Base-by-base conservation (phyloP, 129 eudicot species). In the Flaveria sonorensis region DNA sequence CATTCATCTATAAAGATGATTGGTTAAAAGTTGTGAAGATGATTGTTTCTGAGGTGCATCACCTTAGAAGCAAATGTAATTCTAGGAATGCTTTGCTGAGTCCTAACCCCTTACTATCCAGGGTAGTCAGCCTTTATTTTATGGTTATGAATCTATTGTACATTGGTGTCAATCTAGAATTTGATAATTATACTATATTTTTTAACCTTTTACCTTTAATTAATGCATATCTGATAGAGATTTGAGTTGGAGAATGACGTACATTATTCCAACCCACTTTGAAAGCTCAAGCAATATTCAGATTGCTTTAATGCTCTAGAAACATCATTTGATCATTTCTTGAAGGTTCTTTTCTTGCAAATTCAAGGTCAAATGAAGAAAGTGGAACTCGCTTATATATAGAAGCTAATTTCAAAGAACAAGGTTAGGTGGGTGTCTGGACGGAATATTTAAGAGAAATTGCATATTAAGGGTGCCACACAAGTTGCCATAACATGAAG, bases 61-160 rank as follows among this genome's bases (percentile, higher is more conserved):
- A 28, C 5, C 32, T 28, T 4, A 2, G 32, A 28, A 28, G 32
- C 32, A 28, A 28, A 28, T 3, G 32, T 19, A 81, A 94, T 79
- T 93, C 97, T 4, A 97, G 98, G 0, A 96, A 94, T 59, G 98
- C 97, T 72, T 86, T 94, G 85, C 67, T 94, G 50, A 28, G 87
- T 91, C 53, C 98, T 97, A 19, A 94, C 97, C 36, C 98, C 98
- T 56, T 94, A 94, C 74, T 94, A 94, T 85, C 98, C 98, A 68
- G 97, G 98, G 98, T 89, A 84, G 55, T 86, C 57, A 64, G 23
- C n/a, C 8, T 70, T 43, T 48, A 3, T 69, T 47, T 42, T 50
- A 66, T 55, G 53, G 3, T 6, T 26, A 12, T 14, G 42, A 13
- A 16, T 43, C 42, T 53, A 23, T 4, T 30, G 24, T 18, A 65